These are phyloP conservation scores for Fragosphaeria purpurea DNA, from an alignment of 2,329 filamentous ascomycete species.

Conservation along the genomic window DNA sequence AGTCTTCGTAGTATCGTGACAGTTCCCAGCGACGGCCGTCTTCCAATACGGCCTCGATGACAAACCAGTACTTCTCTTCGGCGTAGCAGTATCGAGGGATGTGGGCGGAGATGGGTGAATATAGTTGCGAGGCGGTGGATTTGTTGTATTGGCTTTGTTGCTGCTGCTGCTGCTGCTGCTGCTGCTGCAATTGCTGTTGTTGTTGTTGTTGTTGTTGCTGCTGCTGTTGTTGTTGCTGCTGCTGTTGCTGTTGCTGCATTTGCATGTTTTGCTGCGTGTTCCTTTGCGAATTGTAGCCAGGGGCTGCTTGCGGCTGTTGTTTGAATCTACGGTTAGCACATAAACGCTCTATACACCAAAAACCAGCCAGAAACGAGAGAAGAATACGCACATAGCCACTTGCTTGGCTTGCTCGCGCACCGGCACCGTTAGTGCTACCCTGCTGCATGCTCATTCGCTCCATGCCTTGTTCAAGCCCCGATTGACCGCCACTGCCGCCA, in stretches of 20 bases:
- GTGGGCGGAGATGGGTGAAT: constrained; percentile 69
- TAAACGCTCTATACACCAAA: neutral
- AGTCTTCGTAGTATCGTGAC: constrained; percentile 93
- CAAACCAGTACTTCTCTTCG: constrained; percentile 98
- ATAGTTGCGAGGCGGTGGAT: constrained; percentile 44
- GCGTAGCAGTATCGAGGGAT: constrained; percentile 93
- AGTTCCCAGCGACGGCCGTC: constrained; percentile 89
- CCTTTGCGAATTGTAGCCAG: constrained; percentile 21
- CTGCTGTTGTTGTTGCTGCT: constrained; percentile 5
- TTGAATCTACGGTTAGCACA: neutral
- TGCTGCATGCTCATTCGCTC: constrained; percentile 69
- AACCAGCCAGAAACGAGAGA: neutral
- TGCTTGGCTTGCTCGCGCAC: constrained; percentile 36
- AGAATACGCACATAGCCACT: constrained; percentile 38
- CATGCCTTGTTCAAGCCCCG: constrained; percentile 57
- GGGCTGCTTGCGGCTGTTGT: constrained; percentile 25
- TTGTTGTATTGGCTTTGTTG: constrained; percentile 18
- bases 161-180: constrained; percentile 19
- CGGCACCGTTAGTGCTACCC: constrained; percentile 21
- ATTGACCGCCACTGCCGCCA: constrained; percentile 30
- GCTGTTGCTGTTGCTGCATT: constrained; percentile 20
- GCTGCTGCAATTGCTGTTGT: constrained; percentile 14
- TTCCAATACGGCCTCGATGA: constrained; percentile 83
- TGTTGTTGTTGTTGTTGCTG: constrained; percentile 20
- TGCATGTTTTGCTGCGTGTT: constrained; percentile 23